These are phyloP conservation scores for Penicillium pancosmium DNA, from an alignment of 495 filamentous ascomycete genomes.

Conservation along the genomic window DNA sequence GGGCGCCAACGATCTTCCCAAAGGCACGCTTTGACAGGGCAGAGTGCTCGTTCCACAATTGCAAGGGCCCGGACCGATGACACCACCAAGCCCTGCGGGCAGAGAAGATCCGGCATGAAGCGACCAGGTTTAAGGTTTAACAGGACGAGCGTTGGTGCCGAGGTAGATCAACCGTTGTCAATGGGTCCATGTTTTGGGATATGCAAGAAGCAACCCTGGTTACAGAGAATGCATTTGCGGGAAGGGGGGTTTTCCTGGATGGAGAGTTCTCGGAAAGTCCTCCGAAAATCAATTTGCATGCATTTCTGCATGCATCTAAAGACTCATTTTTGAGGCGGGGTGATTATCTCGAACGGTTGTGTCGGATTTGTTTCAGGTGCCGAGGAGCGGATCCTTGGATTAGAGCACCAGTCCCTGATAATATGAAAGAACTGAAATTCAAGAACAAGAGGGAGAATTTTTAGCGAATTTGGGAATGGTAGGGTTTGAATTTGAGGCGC, in stretches of 20 bases:
- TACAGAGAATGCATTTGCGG: background rate
- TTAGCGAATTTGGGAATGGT: background rate
- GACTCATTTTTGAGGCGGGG: slow-evolving; percentile 1
- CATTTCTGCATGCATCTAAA: background rate
- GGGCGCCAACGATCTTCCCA: background rate
- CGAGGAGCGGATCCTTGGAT: background rate
- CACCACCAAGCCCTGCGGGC: background rate
- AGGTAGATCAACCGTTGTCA: slow-evolving; percentile 4
- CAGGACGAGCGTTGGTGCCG: slow-evolving; percentile 1
- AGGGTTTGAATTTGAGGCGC: background rate
- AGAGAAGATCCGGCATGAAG: background rate
- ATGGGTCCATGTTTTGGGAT: background rate
- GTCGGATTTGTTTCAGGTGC: slow-evolving; percentile 1
- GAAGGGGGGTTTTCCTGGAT: background rate
- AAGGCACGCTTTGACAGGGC: background rate
- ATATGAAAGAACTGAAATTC: background rate
- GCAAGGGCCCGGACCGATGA: background rate
- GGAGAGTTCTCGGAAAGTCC: background rate
- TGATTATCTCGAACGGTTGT: background rate
- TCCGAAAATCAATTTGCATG: background rate
- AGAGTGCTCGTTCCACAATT: background rate
- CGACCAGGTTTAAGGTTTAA: background rate
- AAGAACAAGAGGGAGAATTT: background rate
- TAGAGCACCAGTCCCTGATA: background rate
- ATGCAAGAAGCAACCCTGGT: background rate